Conservation (phyloP, 805 yeast genomes). For the Ogataea minuta region DNA sequence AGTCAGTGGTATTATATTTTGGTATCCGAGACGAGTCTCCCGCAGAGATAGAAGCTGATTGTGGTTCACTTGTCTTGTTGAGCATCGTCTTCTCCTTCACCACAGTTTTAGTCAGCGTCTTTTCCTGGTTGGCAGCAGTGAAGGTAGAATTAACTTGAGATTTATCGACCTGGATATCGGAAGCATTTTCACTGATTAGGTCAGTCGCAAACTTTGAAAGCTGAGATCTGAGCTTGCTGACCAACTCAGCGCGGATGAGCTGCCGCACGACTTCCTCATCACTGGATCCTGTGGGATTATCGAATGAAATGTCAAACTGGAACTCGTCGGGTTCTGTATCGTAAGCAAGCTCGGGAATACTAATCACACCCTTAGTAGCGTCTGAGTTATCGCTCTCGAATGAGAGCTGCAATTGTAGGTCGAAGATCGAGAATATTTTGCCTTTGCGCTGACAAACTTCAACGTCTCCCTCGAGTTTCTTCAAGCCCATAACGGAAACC, state of each 20-base stretch:
- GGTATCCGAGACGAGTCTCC: conserved; percentile 38
- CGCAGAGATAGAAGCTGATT: conserved; percentile 10
- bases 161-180: conserved; percentile 81
- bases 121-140: conserved; percentile 50
- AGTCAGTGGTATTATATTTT: conserved; percentile 75
- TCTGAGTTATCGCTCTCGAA: conserved; percentile 44
- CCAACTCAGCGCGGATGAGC: conserved; percentile 45
- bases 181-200: conserved; percentile 70
- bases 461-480: conserved; percentile 86
- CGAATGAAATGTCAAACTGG: conserved; percentile 75
- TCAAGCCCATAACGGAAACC: conserved; percentile 43
- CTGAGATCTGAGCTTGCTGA: conserved; percentile 65
- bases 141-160: conserved; percentile 58
- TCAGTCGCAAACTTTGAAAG: conserved; percentile 73
- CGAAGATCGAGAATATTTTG: conserved; percentile 88
- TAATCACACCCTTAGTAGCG: conserved; percentile 61
- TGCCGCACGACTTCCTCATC: conserved; percentile 50
- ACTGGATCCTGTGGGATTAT: conserved; percentile 46
- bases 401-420: conserved; percentile 64
- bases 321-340: conserved; percentile 84
- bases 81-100: conserved; percentile 30
- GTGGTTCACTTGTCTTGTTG: conserved; percentile 19
- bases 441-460: conserved; percentile 98
- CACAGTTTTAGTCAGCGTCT: conserved; percentile 26
- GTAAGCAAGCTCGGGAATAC: conserved; percentile 90